Percentiles rank a stretch among this genome's conserved stretches.
phyloP scores from a whole-genome alignment of 2,329 filamentous ascomycete genomes.

The Fusarium austroafricanum region DNA sequence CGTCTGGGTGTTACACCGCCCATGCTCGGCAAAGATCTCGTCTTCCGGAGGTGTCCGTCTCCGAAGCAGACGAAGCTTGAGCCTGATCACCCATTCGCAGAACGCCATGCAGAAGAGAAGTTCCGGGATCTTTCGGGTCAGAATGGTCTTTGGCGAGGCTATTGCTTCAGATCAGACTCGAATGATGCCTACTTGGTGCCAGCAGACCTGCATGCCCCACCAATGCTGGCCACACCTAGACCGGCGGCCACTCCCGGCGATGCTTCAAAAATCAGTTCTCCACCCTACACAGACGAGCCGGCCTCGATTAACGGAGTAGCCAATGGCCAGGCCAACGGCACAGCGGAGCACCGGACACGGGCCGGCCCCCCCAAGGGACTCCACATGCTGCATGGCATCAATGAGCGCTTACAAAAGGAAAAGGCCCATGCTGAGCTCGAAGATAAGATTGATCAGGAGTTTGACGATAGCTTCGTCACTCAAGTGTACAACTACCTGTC shows the following conservation, averaged over 20 bases:
- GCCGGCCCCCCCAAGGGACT: constrained; percentile 56
- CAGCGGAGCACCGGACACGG: constrained; percentile 45
- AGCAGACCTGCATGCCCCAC: constrained; percentile 58
- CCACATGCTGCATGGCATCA: constrained; percentile 63
- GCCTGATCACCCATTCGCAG: constrained; percentile 73
- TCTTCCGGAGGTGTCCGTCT: constrained; percentile 83
- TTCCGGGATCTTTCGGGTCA: constrained; percentile 67
- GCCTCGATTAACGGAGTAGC: constrained; percentile 43
- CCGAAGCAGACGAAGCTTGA: constrained; percentile 88
- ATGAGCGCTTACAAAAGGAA: constrained; percentile 63
- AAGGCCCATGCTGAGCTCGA: constrained; percentile 63
- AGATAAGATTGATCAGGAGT: constrained; percentile 72
- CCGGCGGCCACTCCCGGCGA: constrained; percentile 56
- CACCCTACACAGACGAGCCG: constrained; percentile 57
- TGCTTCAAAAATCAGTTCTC: constrained; percentile 54
- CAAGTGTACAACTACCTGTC: constrained; percentile 98
- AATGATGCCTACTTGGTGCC: constrained; percentile 54
- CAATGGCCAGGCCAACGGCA: constrained; percentile 29
- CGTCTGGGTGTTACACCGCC: constrained; percentile 75
- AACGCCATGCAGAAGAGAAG: constrained; percentile 59
- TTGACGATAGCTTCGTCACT: constrained; percentile 86
- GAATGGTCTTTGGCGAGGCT: constrained; percentile 81
- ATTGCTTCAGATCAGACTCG: constrained; percentile 64
- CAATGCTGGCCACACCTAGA: constrained; percentile 63
- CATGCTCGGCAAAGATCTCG: constrained; percentile 86